Evolutionary conservation across 305 asterid genomes (phyloP).

Genomic region (Solanum chacoense): DNA sequence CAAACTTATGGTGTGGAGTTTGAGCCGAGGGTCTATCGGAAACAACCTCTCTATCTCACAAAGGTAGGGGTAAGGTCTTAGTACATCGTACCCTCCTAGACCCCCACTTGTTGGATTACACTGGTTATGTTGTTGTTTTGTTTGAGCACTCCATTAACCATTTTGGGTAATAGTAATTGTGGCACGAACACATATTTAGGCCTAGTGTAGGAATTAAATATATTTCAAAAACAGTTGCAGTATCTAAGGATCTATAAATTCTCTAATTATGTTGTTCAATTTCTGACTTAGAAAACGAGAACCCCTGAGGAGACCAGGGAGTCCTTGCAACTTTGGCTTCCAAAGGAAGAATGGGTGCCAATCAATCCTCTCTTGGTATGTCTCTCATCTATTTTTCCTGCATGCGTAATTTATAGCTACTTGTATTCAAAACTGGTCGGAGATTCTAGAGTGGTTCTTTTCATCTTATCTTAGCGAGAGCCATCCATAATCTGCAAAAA

Average conservation of each 20-base stretch:
- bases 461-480: neutral
- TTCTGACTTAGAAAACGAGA: slow-evolving; percentile 40
- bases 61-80: neutral
- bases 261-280: neutral
- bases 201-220: neutral
- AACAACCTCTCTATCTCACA: neutral
- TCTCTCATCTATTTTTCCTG: neutral
- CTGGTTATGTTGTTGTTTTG: neutral
- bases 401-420: neutral
- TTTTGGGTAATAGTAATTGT: neutral
- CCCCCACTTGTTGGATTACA: neutral
- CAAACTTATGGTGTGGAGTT: neutral
- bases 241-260: neutral
- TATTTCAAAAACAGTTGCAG: neutral
- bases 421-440: neutral
- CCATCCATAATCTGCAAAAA: neutral
- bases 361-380: slow-evolving; percentile 95
- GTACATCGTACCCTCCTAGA: neutral
- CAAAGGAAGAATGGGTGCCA: slow-evolving; percentile 96
- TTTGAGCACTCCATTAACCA: neutral
- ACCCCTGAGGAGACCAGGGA: slow-evolving; percentile 84
- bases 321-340: slow-evolving; percentile 93
- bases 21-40: neutral
- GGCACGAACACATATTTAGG: neutral
- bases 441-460: neutral